phyloP scores from a whole-genome alignment of 1,284 basidiomycete species.

The Pisolithus thermaeus region DNA sequence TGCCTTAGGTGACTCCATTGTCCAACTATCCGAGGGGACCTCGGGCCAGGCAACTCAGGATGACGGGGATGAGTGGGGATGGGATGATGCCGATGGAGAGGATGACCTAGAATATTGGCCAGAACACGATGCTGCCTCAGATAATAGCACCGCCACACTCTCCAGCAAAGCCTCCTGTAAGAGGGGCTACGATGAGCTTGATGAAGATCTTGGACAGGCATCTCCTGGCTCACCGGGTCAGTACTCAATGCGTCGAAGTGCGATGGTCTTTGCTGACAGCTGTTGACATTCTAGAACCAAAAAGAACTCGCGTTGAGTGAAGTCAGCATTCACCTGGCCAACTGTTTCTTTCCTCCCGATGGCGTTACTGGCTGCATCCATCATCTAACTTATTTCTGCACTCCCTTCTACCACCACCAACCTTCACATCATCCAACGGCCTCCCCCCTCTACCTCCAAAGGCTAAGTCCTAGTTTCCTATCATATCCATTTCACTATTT shows the following conservation, averaged over 20 bases:
- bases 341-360: neutral
- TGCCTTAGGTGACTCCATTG: neutral
- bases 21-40: constrained; percentile 11
- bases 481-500: constrained; percentile 1
- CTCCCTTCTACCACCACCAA: neutral
- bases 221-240: constrained; percentile 43
- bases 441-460: constrained; percentile 6
- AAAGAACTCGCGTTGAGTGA: constrained; percentile 34
- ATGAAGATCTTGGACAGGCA: constrained; percentile 28
- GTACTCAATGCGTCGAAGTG: constrained; percentile 6
- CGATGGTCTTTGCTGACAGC: neutral
- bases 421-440: constrained; percentile 6
- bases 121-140: constrained; percentile 30
- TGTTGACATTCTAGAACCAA: constrained; percentile 21
- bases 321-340: neutral
- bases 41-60: constrained; percentile 13
- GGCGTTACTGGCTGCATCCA: constrained; percentile 4
- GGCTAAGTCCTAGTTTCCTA: constrained; percentile 27
- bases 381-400: constrained; percentile 26
- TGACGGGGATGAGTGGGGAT: constrained; percentile 26
- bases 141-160: constrained; percentile 38
- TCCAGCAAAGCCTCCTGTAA: constrained; percentile 43
- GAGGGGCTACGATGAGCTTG: constrained; percentile 44
- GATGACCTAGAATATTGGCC: constrained; percentile 31
- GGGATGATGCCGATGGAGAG: constrained; percentile 39